Base-by-base conservation (phyloP, 2,329 filamentous ascomycete genomes). In the Colletotrichum zoysiae region DNA sequence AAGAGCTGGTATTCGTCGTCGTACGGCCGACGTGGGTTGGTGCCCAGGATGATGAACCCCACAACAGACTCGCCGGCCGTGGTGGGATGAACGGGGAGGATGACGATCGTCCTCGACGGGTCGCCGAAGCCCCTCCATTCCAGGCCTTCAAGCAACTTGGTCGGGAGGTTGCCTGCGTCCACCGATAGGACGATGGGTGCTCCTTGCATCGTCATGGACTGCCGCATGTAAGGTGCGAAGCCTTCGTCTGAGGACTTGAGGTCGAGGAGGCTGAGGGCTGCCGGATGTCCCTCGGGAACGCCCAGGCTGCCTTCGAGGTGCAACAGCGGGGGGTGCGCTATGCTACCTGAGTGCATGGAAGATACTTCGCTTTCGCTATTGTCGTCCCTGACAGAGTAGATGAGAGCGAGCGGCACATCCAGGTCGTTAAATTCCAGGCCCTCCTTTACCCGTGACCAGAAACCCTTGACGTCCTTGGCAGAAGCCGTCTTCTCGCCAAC, bases 1-100 rank as follows among this genome's bases (percentile, higher is more conserved):
- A 95, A 96, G 0, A 95, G 84, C 73, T 89, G 89, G 77, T 95
- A 96, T 75, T 95, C 93, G 48, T 92, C 90, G 76, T 96, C 92
- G 76, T 93, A 96, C 0, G 92, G 93, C 61, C 93, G 86, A 53
- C 93, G 85, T 1, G 94, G 93, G 78, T 97, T 97, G 12, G 93
- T 85, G 5, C 93, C 94, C 79, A 96, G 86, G 3, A 96, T 88
- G 11, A 96, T 85, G 77, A 96, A 96, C 0, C 93, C 94, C 1
- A 95, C 87, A 1, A 93, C 90, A 2, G 87, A 88, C 66, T 95
- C 92, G 3, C 90, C 90, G 2, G 90, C 85, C 0, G 84, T 93
- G 0, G 92, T 95, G 0, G 93, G 92, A 76, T 94, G 90, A 20
- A 97, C 91, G 0, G 94, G 93, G 76, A 94, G 93, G 2, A 95